Percentiles rank a stretch among this genome's conserved stretches.
Conservation (phyloP, 176 grass and related monocot species). For the Aegilops sharonensis region DNA sequence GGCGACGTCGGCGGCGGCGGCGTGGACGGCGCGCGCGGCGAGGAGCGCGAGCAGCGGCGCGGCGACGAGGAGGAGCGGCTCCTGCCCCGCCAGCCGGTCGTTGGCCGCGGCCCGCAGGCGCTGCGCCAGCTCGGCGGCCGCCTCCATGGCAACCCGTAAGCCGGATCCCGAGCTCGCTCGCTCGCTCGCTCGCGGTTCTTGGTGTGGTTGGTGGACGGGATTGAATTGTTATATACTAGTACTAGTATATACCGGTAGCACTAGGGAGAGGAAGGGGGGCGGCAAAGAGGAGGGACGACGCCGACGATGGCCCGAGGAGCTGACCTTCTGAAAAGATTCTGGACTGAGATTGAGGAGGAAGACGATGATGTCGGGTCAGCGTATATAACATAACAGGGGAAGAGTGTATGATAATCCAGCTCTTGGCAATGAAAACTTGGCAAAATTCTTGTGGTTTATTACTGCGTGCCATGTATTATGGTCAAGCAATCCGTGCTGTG, state of each 20-base stretch:
- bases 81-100: constrained; percentile 54
- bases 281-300: neutral
- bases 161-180: neutral
- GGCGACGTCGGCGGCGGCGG: constrained; percentile 33
- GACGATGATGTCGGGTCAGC: neutral
- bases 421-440: too few relatives aligned
- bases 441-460: too few relatives aligned
- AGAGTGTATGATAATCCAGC: too few relatives aligned
- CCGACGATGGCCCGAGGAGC: neutral
- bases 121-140: constrained; percentile 31
- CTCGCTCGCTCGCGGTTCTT: neutral
- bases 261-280: neutral
- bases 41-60: constrained; percentile 69
- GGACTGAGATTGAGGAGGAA: neutral
- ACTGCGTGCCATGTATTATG: too few relatives aligned
- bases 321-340: neutral
- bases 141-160: constrained; percentile 2
- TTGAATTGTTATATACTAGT: constrained; percentile 6
- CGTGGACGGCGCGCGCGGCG: constrained; percentile 53
- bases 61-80: constrained; percentile 64
- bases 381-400: too few relatives aligned
- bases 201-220: constrained; percentile 10
- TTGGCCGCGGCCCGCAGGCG: constrained; percentile 61
- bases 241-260: too few relatives aligned
- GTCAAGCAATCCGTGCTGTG: neutral